Percentiles rank a stretch among this genome's conserved stretches.
These are phyloP conservation scores for Dalbergia cochinchinensis DNA, from an alignment of 306 rosid species.

Conservation along the genomic window DNA sequence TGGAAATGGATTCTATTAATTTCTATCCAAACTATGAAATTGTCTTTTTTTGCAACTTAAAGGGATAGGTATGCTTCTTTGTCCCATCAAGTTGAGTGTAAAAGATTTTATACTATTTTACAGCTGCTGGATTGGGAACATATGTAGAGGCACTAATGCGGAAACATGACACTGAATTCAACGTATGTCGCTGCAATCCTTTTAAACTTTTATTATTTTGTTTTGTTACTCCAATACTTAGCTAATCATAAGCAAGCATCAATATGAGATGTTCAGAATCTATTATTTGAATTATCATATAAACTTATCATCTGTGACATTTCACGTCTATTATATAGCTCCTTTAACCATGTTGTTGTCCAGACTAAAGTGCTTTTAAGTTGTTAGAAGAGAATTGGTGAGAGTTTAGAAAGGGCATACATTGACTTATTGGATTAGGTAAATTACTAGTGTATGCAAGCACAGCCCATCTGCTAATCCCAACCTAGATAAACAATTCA, in stretches of 20 bases:
- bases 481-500: background rate
- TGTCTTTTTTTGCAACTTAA: background rate
- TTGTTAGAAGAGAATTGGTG: conserved; percentile 6
- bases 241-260: conserved; percentile 6
- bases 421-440: background rate
- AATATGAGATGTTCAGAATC: background rate
- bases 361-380: background rate
- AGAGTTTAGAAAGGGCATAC: background rate
- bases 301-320: background rate
- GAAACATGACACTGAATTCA: conserved; percentile 84
- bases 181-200: conserved; percentile 59
- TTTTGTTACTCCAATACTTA: background rate
- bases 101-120: conserved; percentile 42
- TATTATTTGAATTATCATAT: conserved; percentile 26
- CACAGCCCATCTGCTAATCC: conserved; percentile 8
- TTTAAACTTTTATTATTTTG: background rate
- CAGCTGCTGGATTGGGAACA: conserved; percentile 98
- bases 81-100: background rate
- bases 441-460: background rate
- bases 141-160: conserved; percentile 94
- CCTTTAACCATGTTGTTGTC: background rate
- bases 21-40: background rate
- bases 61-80: conserved; percentile 10
- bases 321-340: conserved; percentile 17
- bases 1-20: conserved; percentile 13